Evolutionary conservation across 495 filamentous ascomycete species (phyloP).

Genomic region (Podospora appendiculata): DNA sequence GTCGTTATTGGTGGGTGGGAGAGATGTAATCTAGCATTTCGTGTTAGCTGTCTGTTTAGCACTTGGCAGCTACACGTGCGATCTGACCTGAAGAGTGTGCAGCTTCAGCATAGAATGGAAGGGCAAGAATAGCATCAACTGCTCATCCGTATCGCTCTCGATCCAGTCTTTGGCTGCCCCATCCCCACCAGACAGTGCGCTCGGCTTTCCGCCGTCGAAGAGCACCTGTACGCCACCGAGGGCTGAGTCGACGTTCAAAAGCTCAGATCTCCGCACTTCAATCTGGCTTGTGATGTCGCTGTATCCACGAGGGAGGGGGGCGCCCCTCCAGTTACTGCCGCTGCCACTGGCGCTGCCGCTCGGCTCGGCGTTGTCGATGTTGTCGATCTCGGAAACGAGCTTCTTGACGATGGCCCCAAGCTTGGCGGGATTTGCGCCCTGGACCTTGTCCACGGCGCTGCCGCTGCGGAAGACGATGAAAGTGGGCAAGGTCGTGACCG

Average conservation of each 20-base stretch:
- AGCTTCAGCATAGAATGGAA: conserved; percentile 87
- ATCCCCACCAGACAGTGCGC: conserved; percentile 56
- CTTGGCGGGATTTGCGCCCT: conserved; percentile 63
- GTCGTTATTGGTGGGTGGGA: conserved; percentile 52
- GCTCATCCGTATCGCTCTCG: conserved; percentile 98
- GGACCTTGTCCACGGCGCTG: conserved; percentile 53
- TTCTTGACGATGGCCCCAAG: conserved; percentile 64
- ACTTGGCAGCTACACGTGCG: not conserved
- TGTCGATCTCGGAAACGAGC: conserved; percentile 62
- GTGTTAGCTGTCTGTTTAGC: conserved; percentile 8
- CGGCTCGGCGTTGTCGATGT: conserved; percentile 33
- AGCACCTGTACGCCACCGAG: conserved; percentile 62
- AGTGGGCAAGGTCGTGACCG: conserved; percentile 71
- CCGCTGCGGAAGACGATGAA: conserved; percentile 85
- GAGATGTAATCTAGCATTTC: conserved; percentile 64
- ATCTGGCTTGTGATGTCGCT: conserved; percentile 74
- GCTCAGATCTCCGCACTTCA: conserved; percentile 70
- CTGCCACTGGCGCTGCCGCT: conserved; percentile 35
- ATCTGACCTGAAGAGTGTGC: conserved; percentile 61
- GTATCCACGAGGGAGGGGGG: conserved; percentile 71
- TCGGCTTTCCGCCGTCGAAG: conserved; percentile 62
- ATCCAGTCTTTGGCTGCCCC: conserved; percentile 68
- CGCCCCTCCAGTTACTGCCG: conserved; percentile 59
- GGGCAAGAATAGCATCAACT: conserved; percentile 88
- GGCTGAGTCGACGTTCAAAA: conserved; percentile 74